phyloP scores from a whole-genome alignment of 2,329 filamentous ascomycete species.

The Tolypocladium paradoxum region DNA sequence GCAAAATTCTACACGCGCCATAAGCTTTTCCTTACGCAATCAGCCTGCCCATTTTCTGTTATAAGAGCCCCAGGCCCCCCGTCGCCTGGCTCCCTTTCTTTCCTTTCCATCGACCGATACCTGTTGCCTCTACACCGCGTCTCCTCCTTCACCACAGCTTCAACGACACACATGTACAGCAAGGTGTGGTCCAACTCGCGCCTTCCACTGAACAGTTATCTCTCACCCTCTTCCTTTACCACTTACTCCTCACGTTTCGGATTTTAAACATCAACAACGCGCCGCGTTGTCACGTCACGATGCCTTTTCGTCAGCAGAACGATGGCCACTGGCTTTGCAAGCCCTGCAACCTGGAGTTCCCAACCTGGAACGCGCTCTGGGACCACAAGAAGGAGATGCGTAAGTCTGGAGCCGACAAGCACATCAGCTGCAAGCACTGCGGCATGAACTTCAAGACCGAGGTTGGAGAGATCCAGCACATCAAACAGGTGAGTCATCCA shows the following conservation, averaged over 20 bases:
- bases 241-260: background rate
- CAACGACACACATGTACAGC: background rate
- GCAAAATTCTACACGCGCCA: background rate
- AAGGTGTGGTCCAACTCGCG: background rate
- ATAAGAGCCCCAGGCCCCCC: too few species aligned
- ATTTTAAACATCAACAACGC: background rate
- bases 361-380: constrained; percentile 11
- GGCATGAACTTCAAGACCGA: constrained; percentile 23
- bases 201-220: background rate
- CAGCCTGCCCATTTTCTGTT: background rate
- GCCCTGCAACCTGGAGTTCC: constrained; percentile 18
- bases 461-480: constrained; percentile 20
- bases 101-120: background rate
- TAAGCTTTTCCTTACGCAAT: background rate
- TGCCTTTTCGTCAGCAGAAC: constrained; percentile 5
- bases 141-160: background rate
- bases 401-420: constrained; percentile 9
- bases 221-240: background rate
- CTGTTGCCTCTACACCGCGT: background rate
- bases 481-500: constrained; percentile 19
- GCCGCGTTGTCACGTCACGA: constrained; percentile 3
- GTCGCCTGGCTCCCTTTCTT: too few species aligned
- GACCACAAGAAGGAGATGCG: constrained; percentile 20
- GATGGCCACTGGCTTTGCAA: constrained; percentile 15
- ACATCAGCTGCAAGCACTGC: constrained; percentile 29